Base-by-base conservation (phyloP, 345 rosid genomes). In the Gossypium sturtianum region DNA sequence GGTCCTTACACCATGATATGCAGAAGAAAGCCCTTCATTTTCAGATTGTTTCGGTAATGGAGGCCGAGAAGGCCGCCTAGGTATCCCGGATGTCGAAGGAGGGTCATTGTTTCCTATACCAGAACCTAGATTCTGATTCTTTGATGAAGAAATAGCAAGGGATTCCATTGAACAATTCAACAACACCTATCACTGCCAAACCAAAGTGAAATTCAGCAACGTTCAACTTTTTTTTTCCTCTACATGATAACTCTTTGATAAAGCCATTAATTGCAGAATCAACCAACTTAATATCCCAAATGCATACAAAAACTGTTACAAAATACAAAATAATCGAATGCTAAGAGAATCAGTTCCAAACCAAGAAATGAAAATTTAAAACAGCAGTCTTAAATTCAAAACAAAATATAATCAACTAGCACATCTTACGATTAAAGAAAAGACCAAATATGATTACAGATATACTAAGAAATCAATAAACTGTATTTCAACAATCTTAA, bases 131-230 rank as follows among this genome's bases (percentile, higher is more conserved):
- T 73, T 89, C 71, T 81, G 83, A 77, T 81, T 71, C 80, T 78
- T 84, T 57, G 88, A 79, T 9, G 86, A 74, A 75, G 94, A 83
- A 73, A 51, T 68, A 77, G 63, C 23, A 61, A 86, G 74, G 47
- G 92, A 82, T 69, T 90, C 94, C 96, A 91, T 91, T 72, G 81
- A 81, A 59, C 78, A 85, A 69, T 77, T 72, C 77, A 76, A 44
- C 80, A 64, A 11, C 74, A 81, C 48, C 73, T 52, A 70, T 41
- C 73, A 70, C 86, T 82, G 87, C 72, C 73, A 79, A 83, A 69
- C 66, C 58, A 64, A 74, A 84, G 73, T 64, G 78, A 79, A 79
- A 79, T 61, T 29, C 61, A 77, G 71, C 52, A 73, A 22, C 72
- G 79, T 41, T 34, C 49, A 59, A 68, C 25, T 1, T n/a, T 12